These are phyloP conservation scores for Cadophora sp. DNA, from an alignment of 2,329 filamentous ascomycete species.

Conservation along the genomic window DNA sequence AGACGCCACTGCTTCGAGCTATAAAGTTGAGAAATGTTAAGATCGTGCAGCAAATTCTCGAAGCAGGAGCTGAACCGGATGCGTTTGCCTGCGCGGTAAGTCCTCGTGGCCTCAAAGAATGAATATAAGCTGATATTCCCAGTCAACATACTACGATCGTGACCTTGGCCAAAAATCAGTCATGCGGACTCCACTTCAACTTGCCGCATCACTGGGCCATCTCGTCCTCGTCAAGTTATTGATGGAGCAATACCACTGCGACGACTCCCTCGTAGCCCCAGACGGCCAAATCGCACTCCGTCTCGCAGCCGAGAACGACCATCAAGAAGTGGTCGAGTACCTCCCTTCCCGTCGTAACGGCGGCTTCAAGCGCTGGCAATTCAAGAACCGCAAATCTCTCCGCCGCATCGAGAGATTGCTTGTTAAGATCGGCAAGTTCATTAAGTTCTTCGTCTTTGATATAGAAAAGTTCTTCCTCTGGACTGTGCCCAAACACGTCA, in stretches of 20 bases:
- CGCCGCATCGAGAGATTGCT: conserved; percentile 37
- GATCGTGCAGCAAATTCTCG: conserved; percentile 24
- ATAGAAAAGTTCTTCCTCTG: conserved; percentile 42
- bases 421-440: conserved; percentile 39
- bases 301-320: conserved; percentile 51
- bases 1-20: conserved; percentile 28
- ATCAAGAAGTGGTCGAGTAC: conserved; percentile 53
- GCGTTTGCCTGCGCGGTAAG: conserved; percentile 26
- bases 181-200: conserved; percentile 52
- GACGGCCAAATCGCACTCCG: conserved; percentile 55
- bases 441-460: conserved; percentile 42
- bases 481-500: conserved; percentile 38
- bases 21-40: conserved; percentile 22
- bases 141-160: background rate
- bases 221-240: conserved; percentile 52
- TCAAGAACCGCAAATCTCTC: conserved; percentile 45
- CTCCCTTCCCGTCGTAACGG: conserved; percentile 51
- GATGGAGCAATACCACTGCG: conserved; percentile 49
- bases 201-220: conserved; percentile 51
- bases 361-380: conserved; percentile 48
- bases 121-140: background rate
- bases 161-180: background rate
- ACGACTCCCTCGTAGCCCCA: conserved; percentile 53
- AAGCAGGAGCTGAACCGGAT: conserved; percentile 27
- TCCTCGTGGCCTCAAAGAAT: background rate